These are phyloP conservation scores for Alternaria hordeiaustralica DNA, from an alignment of 2,329 filamentous ascomycete genomes.

Conservation along the genomic window DNA sequence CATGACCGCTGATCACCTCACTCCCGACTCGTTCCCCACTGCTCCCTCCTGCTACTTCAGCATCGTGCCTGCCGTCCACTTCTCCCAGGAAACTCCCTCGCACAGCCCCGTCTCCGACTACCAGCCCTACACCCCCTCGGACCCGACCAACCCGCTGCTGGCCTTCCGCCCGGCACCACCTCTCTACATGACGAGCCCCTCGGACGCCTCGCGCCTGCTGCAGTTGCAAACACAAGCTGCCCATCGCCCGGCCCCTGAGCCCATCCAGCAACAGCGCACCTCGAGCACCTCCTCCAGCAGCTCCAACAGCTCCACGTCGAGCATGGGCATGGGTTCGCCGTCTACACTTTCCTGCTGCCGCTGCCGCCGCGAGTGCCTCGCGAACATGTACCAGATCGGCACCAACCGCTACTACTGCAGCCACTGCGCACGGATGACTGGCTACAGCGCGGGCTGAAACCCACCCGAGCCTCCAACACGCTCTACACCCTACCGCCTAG, in stretches of 20 bases:
- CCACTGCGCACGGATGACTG: conserved; percentile 50
- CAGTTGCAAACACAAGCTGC: conserved; percentile 49
- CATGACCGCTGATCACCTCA: conserved; percentile 22
- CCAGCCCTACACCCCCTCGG: conserved; percentile 32
- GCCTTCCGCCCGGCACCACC: conserved; percentile 32
- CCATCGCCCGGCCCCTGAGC: conserved; percentile 39
- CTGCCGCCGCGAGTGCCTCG: conserved; percentile 42
- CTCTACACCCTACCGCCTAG: not conserved
- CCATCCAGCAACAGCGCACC: conserved; percentile 30
- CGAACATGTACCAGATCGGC: conserved; percentile 47
- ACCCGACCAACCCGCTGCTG: conserved; percentile 46
- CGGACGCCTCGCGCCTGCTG: conserved; percentile 45
- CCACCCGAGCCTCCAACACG: not conserved
- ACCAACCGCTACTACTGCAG: conserved; percentile 51
- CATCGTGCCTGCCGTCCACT: conserved; percentile 36
- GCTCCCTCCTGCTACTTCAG: conserved; percentile 44
- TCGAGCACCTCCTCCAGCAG: conserved; percentile 16
- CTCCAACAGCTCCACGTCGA: conserved; percentile 19
- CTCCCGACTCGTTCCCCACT: conserved; percentile 14
- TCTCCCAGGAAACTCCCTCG: conserved; percentile 42
- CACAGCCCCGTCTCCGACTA: conserved; percentile 29
- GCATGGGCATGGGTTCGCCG: conserved; percentile 20
- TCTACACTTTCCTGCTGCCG: conserved; percentile 40
- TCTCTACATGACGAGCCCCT: conserved; percentile 28
- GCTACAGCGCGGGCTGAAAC: conserved; percentile 46